Percentiles rank a stretch among this genome's conserved stretches.
phyloP scores from a whole-genome alignment of 345 rosid genomes.

The Gossypium turneri region DNA sequence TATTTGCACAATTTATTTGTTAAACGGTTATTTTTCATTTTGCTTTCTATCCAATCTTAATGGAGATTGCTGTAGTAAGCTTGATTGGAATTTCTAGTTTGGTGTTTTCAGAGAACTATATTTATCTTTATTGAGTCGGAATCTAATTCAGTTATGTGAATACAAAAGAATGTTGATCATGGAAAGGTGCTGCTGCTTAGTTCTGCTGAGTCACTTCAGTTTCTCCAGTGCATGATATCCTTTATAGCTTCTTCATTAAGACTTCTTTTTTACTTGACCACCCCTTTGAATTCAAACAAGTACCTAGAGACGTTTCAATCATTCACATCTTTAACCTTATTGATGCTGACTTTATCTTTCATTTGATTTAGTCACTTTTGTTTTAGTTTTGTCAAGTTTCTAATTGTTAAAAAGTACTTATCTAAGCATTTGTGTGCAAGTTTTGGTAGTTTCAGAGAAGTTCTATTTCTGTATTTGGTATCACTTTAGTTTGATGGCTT shows the following conservation, averaged over 20 bases:
- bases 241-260: neutral
- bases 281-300: neutral
- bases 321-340: neutral
- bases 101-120: neutral
- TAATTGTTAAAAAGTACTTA: neutral
- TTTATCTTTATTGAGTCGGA: neutral
- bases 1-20: neutral
- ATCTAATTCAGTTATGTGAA: neutral
- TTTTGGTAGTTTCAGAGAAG: neutral
- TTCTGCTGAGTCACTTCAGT: slow-evolving; percentile 1
- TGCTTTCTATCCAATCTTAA: neutral
- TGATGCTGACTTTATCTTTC: neutral
- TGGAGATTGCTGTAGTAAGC: neutral
- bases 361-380: neutral
- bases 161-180: neutral
- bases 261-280: neutral
- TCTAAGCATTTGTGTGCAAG: neutral
- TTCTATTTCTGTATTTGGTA: neutral
- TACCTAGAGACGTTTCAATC: neutral
- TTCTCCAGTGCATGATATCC: slow-evolving; percentile 8
- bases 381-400: neutral
- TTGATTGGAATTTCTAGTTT: neutral
- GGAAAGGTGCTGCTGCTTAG: neutral
- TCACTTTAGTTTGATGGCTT: neutral
- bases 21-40: neutral